Evolutionary conservation across 352 stramenopile species (phyloP).

Genomic region (Pythium angustatum): DNA sequence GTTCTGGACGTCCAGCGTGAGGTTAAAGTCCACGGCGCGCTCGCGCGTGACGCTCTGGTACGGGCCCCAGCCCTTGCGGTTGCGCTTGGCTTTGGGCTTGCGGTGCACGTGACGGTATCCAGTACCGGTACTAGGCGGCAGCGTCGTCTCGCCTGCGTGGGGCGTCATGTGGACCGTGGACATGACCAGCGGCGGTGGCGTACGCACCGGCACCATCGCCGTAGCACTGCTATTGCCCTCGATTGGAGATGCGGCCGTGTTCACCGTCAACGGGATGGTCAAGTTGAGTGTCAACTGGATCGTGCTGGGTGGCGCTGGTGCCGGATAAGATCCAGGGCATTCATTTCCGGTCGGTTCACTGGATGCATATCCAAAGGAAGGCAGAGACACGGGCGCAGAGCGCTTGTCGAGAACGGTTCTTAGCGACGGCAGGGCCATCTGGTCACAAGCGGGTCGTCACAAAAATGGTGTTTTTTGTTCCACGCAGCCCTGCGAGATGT

Average conservation of each 20-base stretch:
- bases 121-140: too few relatives aligned
- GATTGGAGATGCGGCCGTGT: neutral
- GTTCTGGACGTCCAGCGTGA: constrained; percentile 48
- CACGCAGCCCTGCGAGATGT: neutral
- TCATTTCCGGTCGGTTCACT: neutral
- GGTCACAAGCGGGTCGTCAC: too few relatives aligned
- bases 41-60: constrained; percentile 40
- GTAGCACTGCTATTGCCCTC: neutral
- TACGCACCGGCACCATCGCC: neutral
- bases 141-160: neutral
- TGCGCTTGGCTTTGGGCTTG: constrained; percentile 20
- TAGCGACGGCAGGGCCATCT: neutral
- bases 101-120: constrained; percentile 9
- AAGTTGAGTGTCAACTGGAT: neutral
- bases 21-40: constrained; percentile 44
- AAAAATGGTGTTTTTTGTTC: constrained; percentile 1
- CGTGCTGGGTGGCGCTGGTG: too few relatives aligned
- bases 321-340: too few relatives aligned
- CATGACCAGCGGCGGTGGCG: neutral
- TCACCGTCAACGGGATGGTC: neutral
- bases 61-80: constrained; percentile 33
- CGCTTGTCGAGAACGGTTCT: neutral
- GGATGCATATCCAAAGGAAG: neutral
- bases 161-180: neutral
- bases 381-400: neutral